Conservation (phyloP, 164 flowering plant genomes). For the Chloranthus sessilifolius region DNA sequence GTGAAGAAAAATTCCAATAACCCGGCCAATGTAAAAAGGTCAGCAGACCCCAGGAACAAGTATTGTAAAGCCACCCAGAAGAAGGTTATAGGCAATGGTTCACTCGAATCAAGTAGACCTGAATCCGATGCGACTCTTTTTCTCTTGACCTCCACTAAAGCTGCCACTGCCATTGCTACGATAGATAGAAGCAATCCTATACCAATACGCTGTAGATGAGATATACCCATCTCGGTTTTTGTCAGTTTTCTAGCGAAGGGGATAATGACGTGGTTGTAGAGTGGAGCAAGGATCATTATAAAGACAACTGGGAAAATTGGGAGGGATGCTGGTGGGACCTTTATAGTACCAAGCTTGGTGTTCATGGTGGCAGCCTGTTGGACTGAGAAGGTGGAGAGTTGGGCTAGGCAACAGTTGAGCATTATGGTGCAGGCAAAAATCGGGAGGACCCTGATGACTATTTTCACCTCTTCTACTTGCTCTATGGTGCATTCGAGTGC, state of each 20-base stretch:
- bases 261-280: slow-evolving; percentile 57
- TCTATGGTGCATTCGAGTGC: slow-evolving; percentile 39
- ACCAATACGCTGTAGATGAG: slow-evolving; percentile 79
- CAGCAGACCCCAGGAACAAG: slow-evolving; percentile 81
- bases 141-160: slow-evolving; percentile 68
- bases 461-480: slow-evolving; percentile 79
- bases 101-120: slow-evolving; percentile 32
- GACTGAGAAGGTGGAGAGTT: slow-evolving; percentile 90
- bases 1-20: slow-evolving; percentile 87
- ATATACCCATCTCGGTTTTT: slow-evolving; percentile 68
- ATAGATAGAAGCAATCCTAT: slow-evolving; percentile 69
- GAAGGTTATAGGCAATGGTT: slow-evolving; percentile 65
- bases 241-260: slow-evolving; percentile 63
- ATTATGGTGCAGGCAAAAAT: slow-evolving; percentile 77
- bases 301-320: slow-evolving; percentile 85
- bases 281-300: slow-evolving; percentile 79
- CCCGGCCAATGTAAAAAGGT: slow-evolving; percentile 83
- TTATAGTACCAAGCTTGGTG: slow-evolving; percentile 59
- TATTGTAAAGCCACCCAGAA: slow-evolving; percentile 81
- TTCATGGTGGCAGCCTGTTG: slow-evolving; percentile 96
- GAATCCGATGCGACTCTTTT: slow-evolving; percentile 38
- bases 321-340: slow-evolving; percentile 85
- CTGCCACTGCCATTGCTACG: slow-evolving; percentile 81
- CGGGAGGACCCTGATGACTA: slow-evolving; percentile 55
- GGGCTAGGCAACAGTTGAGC: slow-evolving; percentile 94